Base-by-base conservation (phyloP, 192 early-diverging fungal genomes). In the Chytriomyces hyalinus region DNA sequence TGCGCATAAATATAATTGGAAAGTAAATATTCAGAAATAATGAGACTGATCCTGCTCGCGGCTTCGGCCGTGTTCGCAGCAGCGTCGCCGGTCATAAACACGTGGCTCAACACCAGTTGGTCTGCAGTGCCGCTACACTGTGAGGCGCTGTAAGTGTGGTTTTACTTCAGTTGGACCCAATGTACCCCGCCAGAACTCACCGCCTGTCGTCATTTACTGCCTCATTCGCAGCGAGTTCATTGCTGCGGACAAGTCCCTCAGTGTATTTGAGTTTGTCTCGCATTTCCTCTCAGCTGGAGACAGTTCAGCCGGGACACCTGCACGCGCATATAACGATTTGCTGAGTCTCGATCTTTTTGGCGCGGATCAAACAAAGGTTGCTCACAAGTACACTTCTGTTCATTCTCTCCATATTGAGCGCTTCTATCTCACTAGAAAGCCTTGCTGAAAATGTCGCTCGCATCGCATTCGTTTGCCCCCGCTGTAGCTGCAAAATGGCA, bases 71-170 rank as follows among this genome's bases (percentile, higher is more conserved):
- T 22, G 15, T 17, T 60, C 22, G 57, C 57, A 17, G 57, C 57
- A 22, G 17, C 57, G 57, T 60, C 57, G 15, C 57, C 57, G 1
- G 17, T 22, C 57, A 60, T 60, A 17, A n/a, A 73, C 24, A 65
- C 20, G 4, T 24, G 60, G 26, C 75, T 80, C 15, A 79, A 77
- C 44, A 73, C 80, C 15, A 70, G 65, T 24, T 94, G 94, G 89
- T 76, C 71, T 2, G 90, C 93, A 0, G 91, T 94, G 7, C 88
- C 92, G 28, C 82, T 93, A 44, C 72, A 88, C 0, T 87, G 95
- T 13, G 94, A 96, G 82, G 89, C 93, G 43, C 76, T 93, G 88
- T 94, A 93, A 79, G 90, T 70, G 11, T 44, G 44, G 22, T 45
- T 6, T 10, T 78, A 5, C 20, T 50, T 49, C 43, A 48, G 65